Conservation (phyloP, 352 stramenopile species). For the Aphanomyces stellatus region DNA sequence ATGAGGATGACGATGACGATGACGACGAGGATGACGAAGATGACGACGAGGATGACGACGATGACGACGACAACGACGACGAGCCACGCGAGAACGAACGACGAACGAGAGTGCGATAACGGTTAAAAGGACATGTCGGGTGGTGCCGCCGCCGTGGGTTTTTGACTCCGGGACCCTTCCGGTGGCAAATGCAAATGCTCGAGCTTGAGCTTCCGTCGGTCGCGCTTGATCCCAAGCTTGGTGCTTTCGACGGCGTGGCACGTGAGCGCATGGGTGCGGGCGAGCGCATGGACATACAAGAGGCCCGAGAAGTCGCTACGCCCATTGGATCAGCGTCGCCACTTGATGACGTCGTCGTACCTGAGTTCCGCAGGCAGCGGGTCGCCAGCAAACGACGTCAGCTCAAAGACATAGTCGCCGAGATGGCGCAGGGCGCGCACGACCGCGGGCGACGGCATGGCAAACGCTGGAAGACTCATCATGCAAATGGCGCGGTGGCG, state of each 20-base stretch:
- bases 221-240: slow-evolving; percentile 55
- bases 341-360: neutral
- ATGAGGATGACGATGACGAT: neutral
- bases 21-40: neutral
- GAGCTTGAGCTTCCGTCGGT: slow-evolving; percentile 61
- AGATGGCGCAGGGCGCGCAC: neutral
- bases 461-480: slow-evolving; percentile 10
- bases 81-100: neutral
- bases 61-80: neutral
- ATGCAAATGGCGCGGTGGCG: slow-evolving; percentile 11
- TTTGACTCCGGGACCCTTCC: slow-evolving; percentile 37
- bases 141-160: neutral
- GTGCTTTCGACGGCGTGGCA: slow-evolving; percentile 42
- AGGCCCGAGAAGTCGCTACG: slow-evolving; percentile 46
- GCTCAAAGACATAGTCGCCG: slow-evolving; percentile 43
- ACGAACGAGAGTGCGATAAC: no score
- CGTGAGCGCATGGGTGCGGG: slow-evolving; percentile 45
- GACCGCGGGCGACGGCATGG: neutral
- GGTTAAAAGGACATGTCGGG: slow-evolving; percentile 17
- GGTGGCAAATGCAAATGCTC: slow-evolving; percentile 70
- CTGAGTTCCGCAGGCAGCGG: slow-evolving; percentile 42
- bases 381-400: slow-evolving; percentile 52
- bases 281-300: slow-evolving; percentile 46
- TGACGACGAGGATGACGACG: neutral
- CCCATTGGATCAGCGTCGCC: neutral